Conservation (phyloP, 129 eudicot species). For the Kitagawia praeruptora region DNA sequence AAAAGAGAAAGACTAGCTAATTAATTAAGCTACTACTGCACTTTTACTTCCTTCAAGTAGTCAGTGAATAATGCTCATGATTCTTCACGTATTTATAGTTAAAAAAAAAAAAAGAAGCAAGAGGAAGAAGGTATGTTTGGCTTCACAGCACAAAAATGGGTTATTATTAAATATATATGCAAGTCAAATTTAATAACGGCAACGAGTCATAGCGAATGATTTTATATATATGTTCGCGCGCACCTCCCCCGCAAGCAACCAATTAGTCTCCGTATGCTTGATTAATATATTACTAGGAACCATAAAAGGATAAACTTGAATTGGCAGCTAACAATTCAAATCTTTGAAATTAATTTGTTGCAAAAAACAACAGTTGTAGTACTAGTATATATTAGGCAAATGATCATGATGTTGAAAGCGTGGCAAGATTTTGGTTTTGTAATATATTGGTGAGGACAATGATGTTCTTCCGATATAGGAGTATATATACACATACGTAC, state of each 20-base stretch:
- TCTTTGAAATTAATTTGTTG: background rate
- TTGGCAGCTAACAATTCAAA: background rate
- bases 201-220: background rate
- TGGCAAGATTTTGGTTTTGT: background rate
- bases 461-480: background rate
- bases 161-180: background rate
- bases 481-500: background rate
- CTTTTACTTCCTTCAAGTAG: background rate
- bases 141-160: background rate
- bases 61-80: background rate
- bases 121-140: background rate
- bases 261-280: background rate
- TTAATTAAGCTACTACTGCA: too few species aligned
- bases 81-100: background rate
- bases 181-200: background rate
- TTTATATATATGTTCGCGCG: background rate
- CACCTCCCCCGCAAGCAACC: background rate
- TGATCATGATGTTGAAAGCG: background rate
- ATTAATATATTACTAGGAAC: too few species aligned
- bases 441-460: background rate
- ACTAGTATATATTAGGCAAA: too few species aligned
- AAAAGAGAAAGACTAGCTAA: background rate
- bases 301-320: background rate
- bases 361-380: too few species aligned
- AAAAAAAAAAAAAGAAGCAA: background rate